phyloP scores from a whole-genome alignment of 2,329 filamentous ascomycete genomes.

The Biscogniauxia mediterranea region DNA sequence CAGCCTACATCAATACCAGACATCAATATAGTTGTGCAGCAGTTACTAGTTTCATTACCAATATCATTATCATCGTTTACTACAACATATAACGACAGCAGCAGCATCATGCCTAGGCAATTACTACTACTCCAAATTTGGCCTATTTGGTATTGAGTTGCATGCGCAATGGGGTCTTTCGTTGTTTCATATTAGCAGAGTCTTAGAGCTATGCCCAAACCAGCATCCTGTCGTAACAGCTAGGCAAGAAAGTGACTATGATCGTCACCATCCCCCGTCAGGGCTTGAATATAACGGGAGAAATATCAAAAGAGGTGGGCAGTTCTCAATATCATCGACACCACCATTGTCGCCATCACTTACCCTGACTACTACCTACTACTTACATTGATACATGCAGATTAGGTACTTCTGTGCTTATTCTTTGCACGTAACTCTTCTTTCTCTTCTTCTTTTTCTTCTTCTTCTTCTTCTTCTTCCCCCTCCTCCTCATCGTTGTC shows the following conservation, averaged over 20 bases:
- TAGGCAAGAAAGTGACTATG: slow-evolving; percentile 22
- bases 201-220: slow-evolving; percentile 23
- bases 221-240: slow-evolving; percentile 26
- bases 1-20: too few relatives aligned
- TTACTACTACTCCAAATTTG: not conserved
- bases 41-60: too few relatives aligned
- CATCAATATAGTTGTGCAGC: too few relatives aligned
- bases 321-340: not conserved
- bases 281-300: not conserved
- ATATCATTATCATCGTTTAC: too few relatives aligned
- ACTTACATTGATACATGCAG: not conserved
- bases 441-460: too few relatives aligned
- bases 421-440: not conserved
- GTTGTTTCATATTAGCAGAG: slow-evolving; percentile 33
- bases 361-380: not conserved
- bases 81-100: not conserved
- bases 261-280: slow-evolving; percentile 17
- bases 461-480: too few relatives aligned
- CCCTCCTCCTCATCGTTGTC: too few relatives aligned
- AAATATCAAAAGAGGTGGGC: not conserved
- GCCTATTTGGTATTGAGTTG: slow-evolving; percentile 25
- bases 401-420: not conserved
- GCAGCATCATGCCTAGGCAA: not conserved
- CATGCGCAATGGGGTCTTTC: slow-evolving; percentile 27
- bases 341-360: not conserved